Conservation (phyloP, 129 eudicot genomes). For the Arctium lappa region DNA sequence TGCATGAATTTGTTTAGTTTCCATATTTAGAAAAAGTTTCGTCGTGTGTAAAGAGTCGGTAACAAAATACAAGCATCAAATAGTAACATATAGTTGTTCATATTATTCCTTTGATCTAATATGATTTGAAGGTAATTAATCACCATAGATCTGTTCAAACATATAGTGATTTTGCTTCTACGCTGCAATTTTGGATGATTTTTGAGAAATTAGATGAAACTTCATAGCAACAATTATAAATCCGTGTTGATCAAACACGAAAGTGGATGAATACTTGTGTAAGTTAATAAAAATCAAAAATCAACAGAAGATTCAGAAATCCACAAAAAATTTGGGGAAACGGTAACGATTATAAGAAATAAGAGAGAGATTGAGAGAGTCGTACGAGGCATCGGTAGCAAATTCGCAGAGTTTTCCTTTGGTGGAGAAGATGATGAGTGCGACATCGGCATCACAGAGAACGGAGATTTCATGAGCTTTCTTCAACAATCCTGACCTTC, state of each 20-base stretch:
- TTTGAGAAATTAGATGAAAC: not conserved
- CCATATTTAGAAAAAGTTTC: not conserved
- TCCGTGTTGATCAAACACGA: not conserved
- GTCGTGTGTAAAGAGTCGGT: not conserved
- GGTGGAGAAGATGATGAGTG: constrained; percentile 59
- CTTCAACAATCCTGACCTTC: constrained; percentile 63
- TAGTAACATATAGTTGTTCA: not conserved
- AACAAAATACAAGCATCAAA: not conserved
- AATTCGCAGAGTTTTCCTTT: constrained; percentile 76
- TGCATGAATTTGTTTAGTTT: constrained; percentile 10
- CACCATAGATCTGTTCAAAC: not conserved
- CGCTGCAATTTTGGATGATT: not conserved
- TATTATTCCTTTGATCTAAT: not conserved
- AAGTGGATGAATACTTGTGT: not conserved
- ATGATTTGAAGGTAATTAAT: not conserved
- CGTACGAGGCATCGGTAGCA: constrained; percentile 62
- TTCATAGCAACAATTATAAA: not conserved
- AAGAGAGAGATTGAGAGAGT: not conserved
- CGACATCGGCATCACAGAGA: constrained; percentile 77
- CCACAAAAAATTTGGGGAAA: not conserved
- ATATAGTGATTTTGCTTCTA: not conserved
- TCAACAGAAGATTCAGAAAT: not conserved
- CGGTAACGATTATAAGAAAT: not conserved
- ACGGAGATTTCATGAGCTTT: constrained; percentile 84
- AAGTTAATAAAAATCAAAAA: not conserved